phyloP scores from a whole-genome alignment of 306 rosid genomes.

The Fragaria iinumae region DNA sequence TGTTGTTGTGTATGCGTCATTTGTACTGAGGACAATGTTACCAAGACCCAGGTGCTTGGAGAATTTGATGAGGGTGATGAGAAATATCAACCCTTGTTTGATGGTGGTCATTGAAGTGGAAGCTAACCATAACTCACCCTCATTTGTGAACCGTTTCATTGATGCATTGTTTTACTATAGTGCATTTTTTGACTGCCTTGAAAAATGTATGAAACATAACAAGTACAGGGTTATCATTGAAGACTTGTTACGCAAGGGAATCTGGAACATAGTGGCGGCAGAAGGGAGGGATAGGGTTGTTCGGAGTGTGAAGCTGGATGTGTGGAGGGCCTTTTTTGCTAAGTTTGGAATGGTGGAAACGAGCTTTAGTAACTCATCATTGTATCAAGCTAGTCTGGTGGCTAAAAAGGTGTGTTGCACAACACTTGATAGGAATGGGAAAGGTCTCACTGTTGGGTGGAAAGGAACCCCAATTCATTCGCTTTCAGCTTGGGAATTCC shows the following conservation, averaged over 20 bases:
- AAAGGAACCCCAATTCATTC: constrained; percentile 71
- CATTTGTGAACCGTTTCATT: constrained; percentile 58
- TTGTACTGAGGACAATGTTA: constrained; percentile 45
- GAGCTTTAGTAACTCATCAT: constrained; percentile 51
- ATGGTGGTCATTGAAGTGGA: constrained; percentile 63
- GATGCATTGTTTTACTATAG: constrained; percentile 58
- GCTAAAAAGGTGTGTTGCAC: constrained; percentile 33
- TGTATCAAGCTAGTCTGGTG: constrained; percentile 57
- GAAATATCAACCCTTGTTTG: constrained; percentile 46
- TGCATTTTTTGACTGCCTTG: constrained; percentile 52
- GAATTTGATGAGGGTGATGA: constrained; percentile 58
- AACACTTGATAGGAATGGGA: constrained; percentile 42
- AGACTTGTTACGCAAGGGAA: constrained; percentile 36
- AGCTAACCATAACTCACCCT: constrained; percentile 55
- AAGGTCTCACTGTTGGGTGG: constrained; percentile 59
- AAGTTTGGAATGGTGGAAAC: constrained; percentile 58
- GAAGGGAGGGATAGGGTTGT: constrained; percentile 54
- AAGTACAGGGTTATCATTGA: constrained; percentile 38
- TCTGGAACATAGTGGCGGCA: constrained; percentile 47
- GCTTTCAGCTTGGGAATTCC: constrained; percentile 72
- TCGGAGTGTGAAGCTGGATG: constrained; percentile 57
- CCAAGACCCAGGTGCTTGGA: constrained; percentile 51
- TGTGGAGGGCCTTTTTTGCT: constrained; percentile 76
- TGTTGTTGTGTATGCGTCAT: constrained; percentile 45
- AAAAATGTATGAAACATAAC: constrained; percentile 39